phyloP scores from a whole-genome alignment of 768 basidiomycete genomes.

The Vararia minispora region DNA sequence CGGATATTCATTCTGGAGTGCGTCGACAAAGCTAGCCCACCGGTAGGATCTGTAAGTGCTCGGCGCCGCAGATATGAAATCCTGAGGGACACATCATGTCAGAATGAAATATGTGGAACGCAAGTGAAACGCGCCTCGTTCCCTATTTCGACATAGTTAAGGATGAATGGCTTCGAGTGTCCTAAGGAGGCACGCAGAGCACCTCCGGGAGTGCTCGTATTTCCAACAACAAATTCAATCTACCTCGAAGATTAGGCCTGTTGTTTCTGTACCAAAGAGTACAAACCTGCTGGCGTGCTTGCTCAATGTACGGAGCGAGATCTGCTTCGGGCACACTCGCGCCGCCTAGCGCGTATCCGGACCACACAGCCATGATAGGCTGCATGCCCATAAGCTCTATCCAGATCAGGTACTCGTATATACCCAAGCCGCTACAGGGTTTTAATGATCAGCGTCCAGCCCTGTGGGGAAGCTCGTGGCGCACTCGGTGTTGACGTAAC shows the following conservation, averaged over 20 bases:
- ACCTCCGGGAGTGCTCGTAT: slow-evolving; percentile 33
- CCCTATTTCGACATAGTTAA: slow-evolving; percentile 42
- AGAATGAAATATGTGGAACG: no score
- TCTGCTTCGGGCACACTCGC: slow-evolving; percentile 30
- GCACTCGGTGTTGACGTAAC: slow-evolving; percentile 50
- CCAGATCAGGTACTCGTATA: slow-evolving; percentile 44
- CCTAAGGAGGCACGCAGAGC: slow-evolving; percentile 45
- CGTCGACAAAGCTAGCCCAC: slow-evolving; percentile 39
- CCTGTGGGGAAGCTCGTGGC: slow-evolving; percentile 11
- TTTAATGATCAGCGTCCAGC: no score
- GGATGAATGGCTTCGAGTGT: slow-evolving; percentile 38
- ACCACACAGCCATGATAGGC: slow-evolving; percentile 54
- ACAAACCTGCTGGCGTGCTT: slow-evolving; percentile 48
- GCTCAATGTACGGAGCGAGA: slow-evolving; percentile 40
- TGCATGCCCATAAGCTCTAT: slow-evolving; percentile 47
- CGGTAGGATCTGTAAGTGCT: slow-evolving; percentile 40
- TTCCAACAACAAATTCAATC: slow-evolving; percentile 56
- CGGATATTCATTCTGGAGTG: slow-evolving; percentile 37
- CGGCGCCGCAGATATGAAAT: slow-evolving; percentile 31
- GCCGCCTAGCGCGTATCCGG: slow-evolving; percentile 42
- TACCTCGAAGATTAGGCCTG: no score
- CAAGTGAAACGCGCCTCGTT: no score
- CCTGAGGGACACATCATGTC: no score
- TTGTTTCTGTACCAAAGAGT: no score
- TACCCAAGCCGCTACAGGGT: slow-evolving; percentile 37